A percentile compares a stretch with the other conserved stretches of the same genome.
These are phyloP conservation scores for Penicillium taxi DNA, from an alignment of 495 filamentous ascomycete genomes.

Conservation along the genomic window DNA sequence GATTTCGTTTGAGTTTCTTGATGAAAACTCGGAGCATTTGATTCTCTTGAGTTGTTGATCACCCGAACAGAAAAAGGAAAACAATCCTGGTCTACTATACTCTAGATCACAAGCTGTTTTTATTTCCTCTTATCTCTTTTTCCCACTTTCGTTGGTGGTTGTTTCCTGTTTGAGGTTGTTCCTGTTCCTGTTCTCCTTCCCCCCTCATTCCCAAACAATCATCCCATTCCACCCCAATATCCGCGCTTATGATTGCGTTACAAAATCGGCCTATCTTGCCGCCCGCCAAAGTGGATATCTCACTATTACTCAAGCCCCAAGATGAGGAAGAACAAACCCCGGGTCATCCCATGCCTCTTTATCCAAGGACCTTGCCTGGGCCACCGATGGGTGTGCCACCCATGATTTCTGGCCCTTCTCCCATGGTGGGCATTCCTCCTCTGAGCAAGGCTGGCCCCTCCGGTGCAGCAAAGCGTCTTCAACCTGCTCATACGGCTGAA, in stretches of 20 bases:
- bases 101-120: too few relatives aligned
- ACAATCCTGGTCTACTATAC: too few relatives aligned
- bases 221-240: constrained; percentile 12
- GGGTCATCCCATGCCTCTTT: constrained; percentile 41
- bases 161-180: background rate
- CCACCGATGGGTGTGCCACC: constrained; percentile 32
- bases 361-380: constrained; percentile 43
- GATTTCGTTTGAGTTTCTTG: constrained; percentile 12
- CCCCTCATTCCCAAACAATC: too few relatives aligned
- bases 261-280: constrained; percentile 40
- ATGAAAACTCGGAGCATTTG: constrained; percentile 8
- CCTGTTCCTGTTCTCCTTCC: background rate
- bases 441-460: constrained; percentile 27
- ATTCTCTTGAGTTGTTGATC: constrained; percentile 2
- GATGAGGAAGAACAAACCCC: constrained; percentile 69
- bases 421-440: constrained; percentile 21
- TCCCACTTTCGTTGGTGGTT: background rate
- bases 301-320: constrained; percentile 66
- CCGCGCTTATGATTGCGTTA: constrained; percentile 49
- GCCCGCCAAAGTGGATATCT: constrained; percentile 82
- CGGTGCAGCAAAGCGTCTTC: constrained; percentile 43
- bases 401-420: constrained; percentile 27
- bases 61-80: background rate
- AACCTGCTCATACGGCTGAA: constrained; percentile 46
- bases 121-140: constrained; percentile 1